Evolutionary conservation across 768 basidiomycete genomes (phyloP).

Genomic region (Kwoniella newhampshirensis): DNA sequence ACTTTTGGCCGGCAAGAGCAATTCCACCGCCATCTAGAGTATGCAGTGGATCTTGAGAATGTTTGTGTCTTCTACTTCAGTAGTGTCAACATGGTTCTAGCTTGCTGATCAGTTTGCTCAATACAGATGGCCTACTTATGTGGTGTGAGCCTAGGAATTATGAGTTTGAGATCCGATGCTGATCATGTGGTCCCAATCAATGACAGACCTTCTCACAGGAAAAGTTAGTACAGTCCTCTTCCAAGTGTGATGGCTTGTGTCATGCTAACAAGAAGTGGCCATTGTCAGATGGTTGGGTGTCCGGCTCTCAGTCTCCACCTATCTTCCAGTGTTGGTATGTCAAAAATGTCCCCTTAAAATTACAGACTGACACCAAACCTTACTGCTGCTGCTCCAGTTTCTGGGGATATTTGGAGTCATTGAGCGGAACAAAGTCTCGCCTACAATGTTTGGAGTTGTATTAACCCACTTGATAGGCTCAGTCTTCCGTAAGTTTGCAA

Average conservation of each 20-base stretch:
- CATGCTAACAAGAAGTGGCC: conserved; percentile 4
- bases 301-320: conserved; percentile 66
- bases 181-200: too few species aligned
- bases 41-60: conserved; percentile 19
- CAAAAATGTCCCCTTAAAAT: not conserved
- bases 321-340: conserved; percentile 60
- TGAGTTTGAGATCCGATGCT: too few species aligned
- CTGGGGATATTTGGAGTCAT: conserved; percentile 70
- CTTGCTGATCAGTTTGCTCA: not conserved
- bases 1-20: conserved; percentile 28
- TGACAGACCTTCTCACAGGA: not conserved
- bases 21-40: conserved; percentile 26
- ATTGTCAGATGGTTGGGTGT: conserved; percentile 60
- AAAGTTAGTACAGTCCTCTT: not conserved
- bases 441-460: conserved; percentile 65
- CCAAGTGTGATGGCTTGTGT: too few species aligned
- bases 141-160: not conserved
- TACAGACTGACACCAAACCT: not conserved
- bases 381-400: conserved; percentile 51
- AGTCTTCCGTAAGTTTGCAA: conserved; percentile 31
- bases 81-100: too few species aligned
- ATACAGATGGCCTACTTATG: not conserved
- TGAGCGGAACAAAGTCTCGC: conserved; percentile 60
- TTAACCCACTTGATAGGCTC: too few species aligned
- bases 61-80: too few species aligned